Percentiles rank a stretch among this genome's conserved stretches.
Conservation (phyloP, 192 early-diverging fungal genomes). For the Phlyctochytrium arcticum region DNA sequence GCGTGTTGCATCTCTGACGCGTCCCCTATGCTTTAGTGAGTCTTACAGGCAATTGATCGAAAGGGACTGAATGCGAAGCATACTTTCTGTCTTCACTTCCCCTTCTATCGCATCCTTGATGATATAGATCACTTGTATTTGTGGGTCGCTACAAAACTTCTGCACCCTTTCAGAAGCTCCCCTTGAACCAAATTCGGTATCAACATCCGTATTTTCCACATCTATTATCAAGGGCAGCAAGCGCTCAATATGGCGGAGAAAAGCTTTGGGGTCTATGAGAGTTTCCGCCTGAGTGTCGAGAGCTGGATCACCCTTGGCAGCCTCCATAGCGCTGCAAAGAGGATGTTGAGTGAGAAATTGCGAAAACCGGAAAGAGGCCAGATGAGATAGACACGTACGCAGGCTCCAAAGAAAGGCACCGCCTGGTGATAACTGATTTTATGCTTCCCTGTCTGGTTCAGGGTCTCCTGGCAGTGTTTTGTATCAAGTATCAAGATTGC, state of each 20-base stretch:
- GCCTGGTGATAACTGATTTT: no score
- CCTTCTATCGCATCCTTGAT: constrained; percentile 66
- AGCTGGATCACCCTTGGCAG: constrained; percentile 2
- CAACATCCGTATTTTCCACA: constrained; percentile 57
- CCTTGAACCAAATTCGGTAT: constrained; percentile 56
- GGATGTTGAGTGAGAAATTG: no score
- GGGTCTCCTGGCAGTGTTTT: no score
- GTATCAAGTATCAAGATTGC: no score
- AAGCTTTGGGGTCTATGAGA: constrained; percentile 3
- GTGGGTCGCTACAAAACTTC: constrained; percentile 73
- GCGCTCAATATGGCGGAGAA: constrained; percentile 22
- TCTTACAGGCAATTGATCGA: neutral
- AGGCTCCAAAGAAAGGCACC: no score
- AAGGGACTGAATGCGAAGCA: neutral
- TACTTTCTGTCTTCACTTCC: constrained; percentile 24
- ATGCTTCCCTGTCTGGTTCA: no score
- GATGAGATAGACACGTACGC: no score
- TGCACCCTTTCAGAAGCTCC: constrained; percentile 70
- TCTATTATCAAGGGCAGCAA: constrained; percentile 72
- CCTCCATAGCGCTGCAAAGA: constrained; percentile 20
- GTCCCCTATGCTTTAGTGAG: neutral
- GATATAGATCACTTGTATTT: constrained; percentile 69
- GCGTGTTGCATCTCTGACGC: neutral
- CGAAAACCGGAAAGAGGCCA: no score
- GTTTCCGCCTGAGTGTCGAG: neutral